phyloP scores from a whole-genome alignment of 78 protist species.

The Protostelium mycophagum region DNA sequence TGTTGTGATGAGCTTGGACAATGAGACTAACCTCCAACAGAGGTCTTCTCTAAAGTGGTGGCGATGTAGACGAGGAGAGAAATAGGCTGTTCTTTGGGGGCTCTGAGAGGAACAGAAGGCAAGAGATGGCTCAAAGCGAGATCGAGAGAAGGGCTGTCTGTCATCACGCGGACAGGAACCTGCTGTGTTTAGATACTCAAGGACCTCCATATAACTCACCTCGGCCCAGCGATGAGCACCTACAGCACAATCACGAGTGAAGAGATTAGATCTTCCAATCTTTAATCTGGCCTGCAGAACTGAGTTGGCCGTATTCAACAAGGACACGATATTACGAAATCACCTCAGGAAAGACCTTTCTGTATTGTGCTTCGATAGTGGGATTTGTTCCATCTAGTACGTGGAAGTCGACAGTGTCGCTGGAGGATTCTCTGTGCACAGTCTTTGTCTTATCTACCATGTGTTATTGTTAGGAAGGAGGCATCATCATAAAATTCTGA shows the following conservation, averaged over 20 bases:
- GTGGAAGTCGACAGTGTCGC: not conserved
- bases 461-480: too few species aligned
- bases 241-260: not conserved
- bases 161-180: not conserved
- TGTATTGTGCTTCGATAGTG: not conserved
- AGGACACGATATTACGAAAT: too few species aligned
- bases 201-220: not conserved
- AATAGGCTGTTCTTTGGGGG: not conserved
- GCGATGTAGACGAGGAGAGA: not conserved
- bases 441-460: not conserved
- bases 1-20: too few species aligned
- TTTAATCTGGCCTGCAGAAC: not conserved
- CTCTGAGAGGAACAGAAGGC: not conserved
- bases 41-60: not conserved
- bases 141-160: not conserved
- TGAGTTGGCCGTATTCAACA: too few species aligned
- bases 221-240: not conserved
- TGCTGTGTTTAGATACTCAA: not conserved
- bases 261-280: not conserved
- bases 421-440: not conserved
- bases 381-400: not conserved
- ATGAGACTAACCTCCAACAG: not conserved
- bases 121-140: not conserved
- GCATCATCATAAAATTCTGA: too few species aligned
- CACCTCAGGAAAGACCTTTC: not conserved